Conservation (phyloP, 2,329 filamentous ascomycete genomes). For the Trichophyton equinum region DNA sequence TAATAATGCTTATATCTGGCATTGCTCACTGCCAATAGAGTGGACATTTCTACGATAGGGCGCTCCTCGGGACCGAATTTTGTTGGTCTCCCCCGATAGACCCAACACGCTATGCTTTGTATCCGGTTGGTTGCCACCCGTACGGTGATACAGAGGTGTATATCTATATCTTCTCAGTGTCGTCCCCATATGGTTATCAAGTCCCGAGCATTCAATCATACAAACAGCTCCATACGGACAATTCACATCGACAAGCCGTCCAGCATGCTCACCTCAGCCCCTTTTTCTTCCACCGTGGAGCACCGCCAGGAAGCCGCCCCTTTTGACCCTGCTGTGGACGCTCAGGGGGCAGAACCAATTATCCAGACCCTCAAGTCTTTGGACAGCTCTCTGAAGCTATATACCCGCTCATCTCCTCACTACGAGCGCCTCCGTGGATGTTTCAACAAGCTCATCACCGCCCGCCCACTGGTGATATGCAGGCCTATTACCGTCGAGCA, state of each 20-base stretch:
- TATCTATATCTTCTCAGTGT: too few relatives aligned
- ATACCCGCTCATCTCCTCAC: not conserved
- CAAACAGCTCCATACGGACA: too few relatives aligned
- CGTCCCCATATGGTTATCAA: too few relatives aligned
- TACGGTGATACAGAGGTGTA: too few relatives aligned
- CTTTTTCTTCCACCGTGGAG: not conserved
- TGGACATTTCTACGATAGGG: too few relatives aligned
- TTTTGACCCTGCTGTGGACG: not conserved
- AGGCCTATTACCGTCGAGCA: not conserved
- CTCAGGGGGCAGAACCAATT: not conserved
- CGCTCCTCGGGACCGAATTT: too few relatives aligned
- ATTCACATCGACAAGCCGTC: not conserved
- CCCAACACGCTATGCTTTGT: too few relatives aligned
- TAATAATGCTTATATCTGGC: too few relatives aligned
- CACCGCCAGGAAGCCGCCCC: not conserved
- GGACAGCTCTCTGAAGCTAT: not conserved
- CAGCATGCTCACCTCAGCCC: not conserved
- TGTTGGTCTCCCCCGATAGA: too few relatives aligned
- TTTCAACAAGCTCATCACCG: not conserved
- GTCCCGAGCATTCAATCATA: too few relatives aligned
- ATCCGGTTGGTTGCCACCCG: too few relatives aligned
- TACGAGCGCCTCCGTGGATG: not conserved
- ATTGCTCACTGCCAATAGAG: too few relatives aligned
- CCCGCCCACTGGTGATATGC: not conserved
- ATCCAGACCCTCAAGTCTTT: not conserved